A percentile compares a stretch with the other conserved stretches of the same genome.
Conservation (phyloP, 2,329 filamentous ascomycete genomes). For the Trichoderma cornu-damae region DNA sequence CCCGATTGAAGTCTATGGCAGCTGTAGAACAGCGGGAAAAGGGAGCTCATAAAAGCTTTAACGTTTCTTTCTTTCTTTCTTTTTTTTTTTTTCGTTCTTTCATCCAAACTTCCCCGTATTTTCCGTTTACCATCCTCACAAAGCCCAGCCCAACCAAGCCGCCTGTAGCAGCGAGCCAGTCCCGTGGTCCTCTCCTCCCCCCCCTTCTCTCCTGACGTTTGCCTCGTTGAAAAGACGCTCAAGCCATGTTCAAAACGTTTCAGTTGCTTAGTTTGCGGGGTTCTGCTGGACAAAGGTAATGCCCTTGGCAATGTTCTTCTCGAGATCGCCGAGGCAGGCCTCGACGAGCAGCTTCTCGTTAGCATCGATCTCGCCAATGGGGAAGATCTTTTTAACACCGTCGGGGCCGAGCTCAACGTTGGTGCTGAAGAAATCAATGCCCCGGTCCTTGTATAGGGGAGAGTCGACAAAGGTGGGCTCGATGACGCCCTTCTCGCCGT, state of each 20-base stretch:
- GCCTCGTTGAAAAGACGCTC: constrained; percentile 1
- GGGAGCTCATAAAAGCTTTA: constrained; percentile 22
- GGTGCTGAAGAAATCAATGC: constrained; percentile 94
- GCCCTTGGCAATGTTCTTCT: constrained; percentile 96
- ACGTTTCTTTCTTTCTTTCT: constrained; percentile 20
- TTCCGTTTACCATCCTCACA: constrained; percentile 17
- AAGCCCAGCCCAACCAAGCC: constrained; percentile 20
- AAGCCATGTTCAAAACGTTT: neutral
- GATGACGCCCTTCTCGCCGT: constrained; percentile 90
- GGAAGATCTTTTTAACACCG: constrained; percentile 90
- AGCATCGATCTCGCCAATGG: constrained; percentile 76
- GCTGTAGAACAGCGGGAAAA: constrained; percentile 28
- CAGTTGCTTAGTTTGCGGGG: constrained; percentile 51
- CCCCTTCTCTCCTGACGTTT: neutral
- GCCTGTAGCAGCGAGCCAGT: constrained; percentile 19
- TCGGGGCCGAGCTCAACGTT: constrained; percentile 93
- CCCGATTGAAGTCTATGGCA: constrained; percentile 33
- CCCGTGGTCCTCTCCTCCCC: neutral
- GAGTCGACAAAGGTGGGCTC: constrained; percentile 98
- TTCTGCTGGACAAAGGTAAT: constrained; percentile 55
- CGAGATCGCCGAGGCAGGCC: constrained; percentile 74
- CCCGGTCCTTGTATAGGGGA: constrained; percentile 97
- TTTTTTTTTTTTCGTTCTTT: neutral
- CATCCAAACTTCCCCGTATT: constrained; percentile 14
- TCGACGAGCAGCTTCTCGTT: constrained; percentile 88